phyloP scores from a whole-genome alignment of 2,329 filamentous ascomycete genomes.

The Cordyceps tenuipes region DNA sequence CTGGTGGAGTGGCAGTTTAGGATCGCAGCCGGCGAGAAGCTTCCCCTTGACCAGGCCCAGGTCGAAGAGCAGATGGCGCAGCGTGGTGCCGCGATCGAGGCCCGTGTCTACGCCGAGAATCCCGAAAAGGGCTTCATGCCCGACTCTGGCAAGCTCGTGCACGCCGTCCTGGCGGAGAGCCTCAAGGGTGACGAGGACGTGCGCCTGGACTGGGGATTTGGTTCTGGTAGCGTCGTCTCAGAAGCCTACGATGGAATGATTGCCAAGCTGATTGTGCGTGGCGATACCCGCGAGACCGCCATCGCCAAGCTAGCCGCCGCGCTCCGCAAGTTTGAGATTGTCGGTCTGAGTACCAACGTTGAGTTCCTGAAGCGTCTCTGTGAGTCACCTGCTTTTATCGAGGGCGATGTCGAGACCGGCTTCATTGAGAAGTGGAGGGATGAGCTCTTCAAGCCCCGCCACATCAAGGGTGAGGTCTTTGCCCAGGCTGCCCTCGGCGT shows the following conservation, averaged over 20 bases:
- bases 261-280: slow-evolving; percentile 89
- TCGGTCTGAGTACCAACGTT: slow-evolving; percentile 88
- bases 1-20: slow-evolving; percentile 96
- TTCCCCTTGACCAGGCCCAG: slow-evolving; percentile 48
- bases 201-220: slow-evolving; percentile 88
- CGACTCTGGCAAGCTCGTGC: slow-evolving; percentile 80
- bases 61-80: slow-evolving; percentile 68
- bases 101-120: slow-evolving; percentile 92
- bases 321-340: slow-evolving; percentile 82
- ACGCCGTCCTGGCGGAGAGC: slow-evolving; percentile 64
- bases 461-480: slow-evolving; percentile 63
- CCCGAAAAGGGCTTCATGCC: slow-evolving; percentile 88
- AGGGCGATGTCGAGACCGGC: slow-evolving; percentile 86
- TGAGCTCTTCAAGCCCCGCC: slow-evolving; percentile 62
- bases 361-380: slow-evolving; percentile 91
- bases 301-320: slow-evolving; percentile 76
- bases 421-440: slow-evolving; percentile 86
- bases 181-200: slow-evolving; percentile 58
- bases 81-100: slow-evolving; percentile 85
- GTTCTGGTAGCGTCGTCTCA: slow-evolving; percentile 83
- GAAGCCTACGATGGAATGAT: slow-evolving; percentile 99
- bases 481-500: slow-evolving; percentile 80
- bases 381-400: slow-evolving; percentile 70
- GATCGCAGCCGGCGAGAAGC: slow-evolving; percentile 50
- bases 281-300: slow-evolving; percentile 66